Conservation (phyloP, 2,329 filamentous ascomycete genomes). For the Trematosphaeria pertusa region DNA sequence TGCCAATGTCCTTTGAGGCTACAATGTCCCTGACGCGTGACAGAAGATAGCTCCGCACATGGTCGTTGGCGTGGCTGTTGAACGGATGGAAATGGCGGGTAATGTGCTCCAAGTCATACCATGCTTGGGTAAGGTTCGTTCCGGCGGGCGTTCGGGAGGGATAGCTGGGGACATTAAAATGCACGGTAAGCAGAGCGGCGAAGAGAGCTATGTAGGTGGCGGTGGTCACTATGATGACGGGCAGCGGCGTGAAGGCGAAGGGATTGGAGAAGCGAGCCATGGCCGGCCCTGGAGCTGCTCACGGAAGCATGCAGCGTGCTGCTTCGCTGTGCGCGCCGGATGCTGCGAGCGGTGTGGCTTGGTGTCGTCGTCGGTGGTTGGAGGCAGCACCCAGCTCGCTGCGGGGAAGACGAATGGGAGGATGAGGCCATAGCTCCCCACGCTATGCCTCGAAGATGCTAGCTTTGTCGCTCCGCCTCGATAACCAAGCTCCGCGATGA, state of each 20-base stretch:
- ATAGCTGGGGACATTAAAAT: slow-evolving; percentile 75
- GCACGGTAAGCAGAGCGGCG: slow-evolving; percentile 73
- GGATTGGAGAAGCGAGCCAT: slow-evolving; percentile 51
- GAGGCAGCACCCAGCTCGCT: background rate
- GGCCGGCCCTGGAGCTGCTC: slow-evolving; percentile 18
- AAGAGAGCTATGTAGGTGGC: slow-evolving; percentile 79
- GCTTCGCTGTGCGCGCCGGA: too few relatives aligned
- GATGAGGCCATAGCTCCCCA: background rate
- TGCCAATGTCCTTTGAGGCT: slow-evolving; percentile 58
- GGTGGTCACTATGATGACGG: slow-evolving; percentile 81
- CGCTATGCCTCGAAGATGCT: background rate
- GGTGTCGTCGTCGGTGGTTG: slow-evolving; percentile 6
- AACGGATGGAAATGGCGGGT: slow-evolving; percentile 83
- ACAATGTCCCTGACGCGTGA: slow-evolving; percentile 74
- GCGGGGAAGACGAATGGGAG: background rate
- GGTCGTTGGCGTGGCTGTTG: slow-evolving; percentile 84
- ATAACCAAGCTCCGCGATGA: background rate
- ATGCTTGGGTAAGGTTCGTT: slow-evolving; percentile 83
- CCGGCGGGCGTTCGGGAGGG: slow-evolving; percentile 66
- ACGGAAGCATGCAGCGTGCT: slow-evolving; percentile 11
- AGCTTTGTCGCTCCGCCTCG: too few relatives aligned
- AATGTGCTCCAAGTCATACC: slow-evolving; percentile 79
- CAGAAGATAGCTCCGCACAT: slow-evolving; percentile 78
- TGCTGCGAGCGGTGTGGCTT: background rate
- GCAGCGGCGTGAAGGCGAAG: slow-evolving; percentile 78